Base-by-base conservation (phyloP, 768 basidiomycete genomes). In the Tephrocybe sp. region DNA sequence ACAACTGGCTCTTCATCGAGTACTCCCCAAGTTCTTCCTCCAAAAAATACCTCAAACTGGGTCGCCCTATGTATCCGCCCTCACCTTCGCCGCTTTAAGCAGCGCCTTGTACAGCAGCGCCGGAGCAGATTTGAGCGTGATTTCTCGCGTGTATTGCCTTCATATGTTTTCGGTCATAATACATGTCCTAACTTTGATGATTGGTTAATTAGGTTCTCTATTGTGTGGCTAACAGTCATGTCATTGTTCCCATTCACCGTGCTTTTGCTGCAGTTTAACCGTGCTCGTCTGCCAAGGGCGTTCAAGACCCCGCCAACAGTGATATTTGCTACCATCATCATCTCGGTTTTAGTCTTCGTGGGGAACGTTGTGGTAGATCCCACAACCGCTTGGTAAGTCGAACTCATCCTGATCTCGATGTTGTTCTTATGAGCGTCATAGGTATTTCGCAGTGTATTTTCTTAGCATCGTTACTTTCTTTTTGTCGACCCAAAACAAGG, bases 181-280 rank as follows among this genome's bases (percentile, higher is more conserved):
- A 17, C 35, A 16, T 17, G 22, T 5, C 17, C 34, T 38, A 20
- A 22, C 22, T 39, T 6, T 14, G 56, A 47, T 13, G 19, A 11
- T 36, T 32, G n/a, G n/a, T n/a, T n/a, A n/a, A 20, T 1, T 45
- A 82, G 80, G 77, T 87, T 87, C 68, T 80, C 83, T 4, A 72
- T 87, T 5, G 79, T 77, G 12, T 88, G 85, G 83, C 70, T 87
- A 17, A 69, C 76, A 2, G 78, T 84, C 30, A 85, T 87, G 82
- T 61, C 72, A 1, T 63, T 87, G 17, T 89, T 86, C 58, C 84
- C 86, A 0, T 36, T 84, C 13, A 78, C 84, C 2, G 68, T 82
- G 3, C 60, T 87, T 4, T 54, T 87, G 4, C 68, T 89, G 22
- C 82, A 80, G 52, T 86, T 84, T 66, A 85, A 84, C 52, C 77